These are phyloP conservation scores for Verticillium klebahnii DNA, from an alignment of 2,329 filamentous ascomycete genomes.

Conservation along the genomic window DNA sequence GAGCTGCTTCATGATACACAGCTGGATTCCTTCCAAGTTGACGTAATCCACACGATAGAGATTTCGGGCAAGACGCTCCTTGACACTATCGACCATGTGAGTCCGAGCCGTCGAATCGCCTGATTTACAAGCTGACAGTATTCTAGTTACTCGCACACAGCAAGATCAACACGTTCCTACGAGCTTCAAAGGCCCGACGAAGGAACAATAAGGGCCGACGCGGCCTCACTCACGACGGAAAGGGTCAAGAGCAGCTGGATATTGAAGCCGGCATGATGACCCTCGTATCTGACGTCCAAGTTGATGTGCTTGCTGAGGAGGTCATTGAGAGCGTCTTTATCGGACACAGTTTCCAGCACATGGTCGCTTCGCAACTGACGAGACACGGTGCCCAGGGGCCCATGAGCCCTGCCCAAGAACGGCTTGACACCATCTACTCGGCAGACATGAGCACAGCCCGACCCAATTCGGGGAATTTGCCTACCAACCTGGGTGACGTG, in stretches of 20 bases:
- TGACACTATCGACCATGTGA: conserved; percentile 43
- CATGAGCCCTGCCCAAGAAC: conserved; percentile 10
- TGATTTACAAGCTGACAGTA: background rate
- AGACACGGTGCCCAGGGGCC: conserved; percentile 20
- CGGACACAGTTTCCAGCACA: conserved; percentile 29
- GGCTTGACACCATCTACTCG: conserved; percentile 12
- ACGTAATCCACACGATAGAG: conserved; percentile 41
- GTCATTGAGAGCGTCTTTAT: conserved; percentile 34
- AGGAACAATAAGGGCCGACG: conserved; percentile 14
- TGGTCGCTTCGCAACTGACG: conserved; percentile 22
- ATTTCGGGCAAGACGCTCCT: conserved; percentile 43
- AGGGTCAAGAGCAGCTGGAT: background rate
- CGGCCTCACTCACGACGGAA: conserved; percentile 4
- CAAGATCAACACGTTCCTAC: conserved; percentile 39
- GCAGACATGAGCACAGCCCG: conserved; percentile 5
- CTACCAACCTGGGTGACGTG: conserved; percentile 15
- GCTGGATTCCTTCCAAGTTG: conserved; percentile 34
- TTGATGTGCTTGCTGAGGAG: conserved; percentile 29
- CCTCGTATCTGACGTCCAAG: conserved; percentile 24
- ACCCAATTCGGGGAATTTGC: conserved; percentile 7
- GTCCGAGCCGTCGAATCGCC: background rate
- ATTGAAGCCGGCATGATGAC: conserved; percentile 20
- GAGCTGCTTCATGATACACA: conserved; percentile 44
- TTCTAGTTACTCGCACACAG: conserved; percentile 38
- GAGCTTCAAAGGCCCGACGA: conserved; percentile 9